Conservation (phyloP, 179 eudicot species). For the Beta lomatogona region DNA sequence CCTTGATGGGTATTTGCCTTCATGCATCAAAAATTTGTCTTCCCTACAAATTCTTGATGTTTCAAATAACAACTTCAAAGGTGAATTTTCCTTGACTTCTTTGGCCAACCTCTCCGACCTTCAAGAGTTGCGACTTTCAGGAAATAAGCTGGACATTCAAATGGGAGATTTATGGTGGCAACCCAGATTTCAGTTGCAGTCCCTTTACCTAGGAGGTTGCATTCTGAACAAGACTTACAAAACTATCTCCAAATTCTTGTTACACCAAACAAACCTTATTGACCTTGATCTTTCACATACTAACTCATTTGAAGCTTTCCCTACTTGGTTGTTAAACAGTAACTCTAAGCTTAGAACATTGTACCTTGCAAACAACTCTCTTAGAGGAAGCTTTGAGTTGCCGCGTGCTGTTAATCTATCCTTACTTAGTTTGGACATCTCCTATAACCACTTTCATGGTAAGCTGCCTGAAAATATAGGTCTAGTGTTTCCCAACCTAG, state of each 20-base stretch:
- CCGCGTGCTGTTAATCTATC: neutral
- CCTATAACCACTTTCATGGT: neutral
- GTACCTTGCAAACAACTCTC: neutral
- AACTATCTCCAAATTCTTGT: neutral
- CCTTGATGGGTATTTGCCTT: neutral
- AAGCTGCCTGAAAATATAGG: neutral
- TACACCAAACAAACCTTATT: neutral
- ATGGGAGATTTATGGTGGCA: slow-evolving; percentile 5
- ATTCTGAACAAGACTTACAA: neutral
- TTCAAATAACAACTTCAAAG: slow-evolving; percentile 12
- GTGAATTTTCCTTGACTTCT: slow-evolving; percentile 7
- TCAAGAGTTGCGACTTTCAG: slow-evolving; percentile 11
- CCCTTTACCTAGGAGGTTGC: neutral
- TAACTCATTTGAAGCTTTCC: neutral
- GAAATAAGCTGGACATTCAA: neutral
- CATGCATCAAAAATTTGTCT: neutral
- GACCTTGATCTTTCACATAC: slow-evolving; percentile 6
- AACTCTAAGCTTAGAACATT: neutral
- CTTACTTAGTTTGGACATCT: neutral
- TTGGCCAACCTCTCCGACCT: slow-evolving; percentile 17
- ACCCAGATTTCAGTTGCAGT: slow-evolving; percentile 2
- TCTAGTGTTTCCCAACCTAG: too few species aligned
- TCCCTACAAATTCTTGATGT: slow-evolving; percentile 5
- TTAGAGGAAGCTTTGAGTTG: neutral
- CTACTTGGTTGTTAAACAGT: slow-evolving; percentile 5